Percentiles rank a stretch among this genome's conserved stretches.
Evolutionary conservation across 2,329 filamentous ascomycete species (phyloP).

Genomic region (Talaromyces albobiverticillius): DNA sequence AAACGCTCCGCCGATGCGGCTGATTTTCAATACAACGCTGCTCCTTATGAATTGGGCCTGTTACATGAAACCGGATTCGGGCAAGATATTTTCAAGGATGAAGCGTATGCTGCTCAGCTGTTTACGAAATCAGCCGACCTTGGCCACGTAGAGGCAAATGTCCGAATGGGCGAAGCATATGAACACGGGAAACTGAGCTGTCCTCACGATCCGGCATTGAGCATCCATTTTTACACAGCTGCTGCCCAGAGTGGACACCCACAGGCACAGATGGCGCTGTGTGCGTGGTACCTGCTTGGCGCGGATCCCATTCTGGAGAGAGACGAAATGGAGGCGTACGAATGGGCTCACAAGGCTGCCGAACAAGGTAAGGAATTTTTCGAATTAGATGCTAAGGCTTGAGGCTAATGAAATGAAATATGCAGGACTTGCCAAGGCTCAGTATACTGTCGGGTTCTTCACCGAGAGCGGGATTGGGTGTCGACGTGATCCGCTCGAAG

Average conservation of each 20-base stretch:
- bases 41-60: constrained; percentile 83
- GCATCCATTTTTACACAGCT: constrained; percentile 94
- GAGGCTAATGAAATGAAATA: neutral
- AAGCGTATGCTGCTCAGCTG: constrained; percentile 84
- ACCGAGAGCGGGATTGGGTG: constrained; percentile 98
- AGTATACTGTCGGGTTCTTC: constrained; percentile 95
- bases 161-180: constrained; percentile 91
- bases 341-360: constrained; percentile 88
- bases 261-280: constrained; percentile 94
- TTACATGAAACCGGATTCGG: constrained; percentile 92
- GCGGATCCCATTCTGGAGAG: constrained; percentile 89
- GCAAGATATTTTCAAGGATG: constrained; percentile 89
- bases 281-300: constrained; percentile 97
- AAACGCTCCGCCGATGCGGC: constrained; percentile 89
- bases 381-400: neutral
- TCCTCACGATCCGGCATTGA: constrained; percentile 85
- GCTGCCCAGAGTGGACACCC: constrained; percentile 82
- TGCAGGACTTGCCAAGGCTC: constrained; percentile 60
- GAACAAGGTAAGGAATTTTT: constrained; percentile 67
- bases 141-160: constrained; percentile 81
- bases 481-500: constrained; percentile 87
- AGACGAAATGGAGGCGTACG: constrained; percentile 93
- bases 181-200: constrained; percentile 87
- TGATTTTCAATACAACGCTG: constrained; percentile 86
- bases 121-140: constrained; percentile 93